These are phyloP conservation scores for Inga leiocalycina DNA, from an alignment of 306 rosid genomes.

Conservation along the genomic window DNA sequence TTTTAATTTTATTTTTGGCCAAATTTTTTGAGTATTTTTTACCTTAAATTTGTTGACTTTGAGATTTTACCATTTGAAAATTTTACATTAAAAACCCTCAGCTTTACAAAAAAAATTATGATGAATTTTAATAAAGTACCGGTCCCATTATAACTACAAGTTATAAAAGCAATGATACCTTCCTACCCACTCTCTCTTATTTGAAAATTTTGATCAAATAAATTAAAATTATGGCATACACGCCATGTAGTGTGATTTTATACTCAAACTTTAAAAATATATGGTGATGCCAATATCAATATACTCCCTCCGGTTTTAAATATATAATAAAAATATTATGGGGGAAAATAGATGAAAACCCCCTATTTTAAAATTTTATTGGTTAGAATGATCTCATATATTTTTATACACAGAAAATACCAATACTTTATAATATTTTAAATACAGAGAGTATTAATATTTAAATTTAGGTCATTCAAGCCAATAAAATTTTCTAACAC, in stretches of 20 bases:
- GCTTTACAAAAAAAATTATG: background rate
- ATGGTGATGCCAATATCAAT: background rate
- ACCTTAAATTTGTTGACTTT: background rate
- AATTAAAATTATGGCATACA: background rate
- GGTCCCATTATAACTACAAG: background rate
- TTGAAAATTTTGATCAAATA: background rate
- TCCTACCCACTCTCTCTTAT: background rate
- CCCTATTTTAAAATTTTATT: too few species aligned
- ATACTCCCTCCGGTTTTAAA: too few species aligned
- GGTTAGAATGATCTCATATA: too few species aligned
- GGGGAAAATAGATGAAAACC: too few species aligned
- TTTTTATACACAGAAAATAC: too few species aligned
- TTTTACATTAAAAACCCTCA: background rate
- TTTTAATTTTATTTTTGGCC: background rate
- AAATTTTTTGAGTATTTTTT: background rate
- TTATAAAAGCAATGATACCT: background rate
- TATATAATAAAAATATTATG: background rate
- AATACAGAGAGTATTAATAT: too few species aligned
- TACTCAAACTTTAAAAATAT: background rate
- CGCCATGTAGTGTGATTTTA: background rate
- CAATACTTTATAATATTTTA: too few species aligned
- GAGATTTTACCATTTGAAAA: background rate
- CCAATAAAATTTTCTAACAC: too few species aligned
- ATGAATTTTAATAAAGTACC: background rate
- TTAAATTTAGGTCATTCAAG: too few species aligned